Evolutionary conservation across 352 stramenopile genomes (phyloP).

Genomic region (Halophytophthora batemanensis): DNA sequence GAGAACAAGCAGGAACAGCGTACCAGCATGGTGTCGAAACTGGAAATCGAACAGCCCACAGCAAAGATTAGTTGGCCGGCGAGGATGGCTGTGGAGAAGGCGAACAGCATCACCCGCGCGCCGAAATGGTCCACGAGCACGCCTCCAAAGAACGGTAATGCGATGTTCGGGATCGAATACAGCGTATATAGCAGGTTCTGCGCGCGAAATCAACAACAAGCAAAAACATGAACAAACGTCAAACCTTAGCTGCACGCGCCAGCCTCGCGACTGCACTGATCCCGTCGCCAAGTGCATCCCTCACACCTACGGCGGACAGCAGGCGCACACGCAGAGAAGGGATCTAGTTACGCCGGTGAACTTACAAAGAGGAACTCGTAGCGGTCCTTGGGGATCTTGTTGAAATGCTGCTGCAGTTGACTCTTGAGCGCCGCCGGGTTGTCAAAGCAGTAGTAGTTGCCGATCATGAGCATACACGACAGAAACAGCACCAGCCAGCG

Average conservation of each 20-base stretch:
- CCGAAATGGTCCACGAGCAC: slow-evolving; percentile 90
- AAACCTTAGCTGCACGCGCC: background rate
- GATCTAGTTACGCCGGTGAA: slow-evolving; percentile 4
- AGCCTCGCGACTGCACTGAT: no score
- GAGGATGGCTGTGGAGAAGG: slow-evolving; percentile 85
- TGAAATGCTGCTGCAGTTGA: slow-evolving; percentile 85
- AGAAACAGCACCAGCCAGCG: slow-evolving; percentile 87
- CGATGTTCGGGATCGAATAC: slow-evolving; percentile 92
- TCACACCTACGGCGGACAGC: no score
- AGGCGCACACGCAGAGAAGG: background rate
- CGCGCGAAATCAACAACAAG: background rate
- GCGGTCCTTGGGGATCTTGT: slow-evolving; percentile 58
- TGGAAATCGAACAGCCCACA: slow-evolving; percentile 73
- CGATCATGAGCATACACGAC: slow-evolving; percentile 86
- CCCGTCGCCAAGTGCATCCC: no score
- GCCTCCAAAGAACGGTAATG: slow-evolving; percentile 92
- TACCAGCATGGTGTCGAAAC: slow-evolving; percentile 78
- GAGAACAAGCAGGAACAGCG: background rate
- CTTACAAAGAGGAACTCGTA: slow-evolving; percentile 84
- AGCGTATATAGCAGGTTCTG: slow-evolving; percentile 93
- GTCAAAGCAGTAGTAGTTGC: slow-evolving; percentile 92
- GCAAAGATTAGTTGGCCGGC: slow-evolving; percentile 88
- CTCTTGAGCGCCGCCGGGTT: slow-evolving; percentile 86
- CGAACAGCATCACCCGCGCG: slow-evolving; percentile 74
- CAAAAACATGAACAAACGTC: background rate